Evolutionary conservation across 495 filamentous ascomycete species (phyloP), one percentile per base, ranked within the genome.

Genomic region (Aspergillus taichungensis): DNA sequence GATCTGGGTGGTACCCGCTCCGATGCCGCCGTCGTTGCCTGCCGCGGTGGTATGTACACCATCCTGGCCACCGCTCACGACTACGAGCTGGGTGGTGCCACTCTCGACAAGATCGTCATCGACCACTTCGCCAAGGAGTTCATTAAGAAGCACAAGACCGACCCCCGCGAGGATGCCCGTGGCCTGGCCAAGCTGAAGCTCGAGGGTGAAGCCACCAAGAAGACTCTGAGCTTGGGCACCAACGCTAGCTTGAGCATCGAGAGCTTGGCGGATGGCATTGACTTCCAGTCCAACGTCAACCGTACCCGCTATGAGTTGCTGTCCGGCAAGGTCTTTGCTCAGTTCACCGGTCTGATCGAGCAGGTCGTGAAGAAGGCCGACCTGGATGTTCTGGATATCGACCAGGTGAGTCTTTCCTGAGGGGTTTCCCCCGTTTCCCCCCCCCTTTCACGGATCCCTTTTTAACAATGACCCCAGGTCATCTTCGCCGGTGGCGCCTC

Each of bases 91-190:
- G 79, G 83, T 39, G 92, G 92, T 54, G 66, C 76, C 18, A 79
- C 85, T 37, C 70, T 98, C 30, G 92, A 98, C 68, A 76, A 90
- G 57, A 81, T 94, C 31, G 75, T 98, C 37, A 84, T 95, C 53
- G 90, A 97, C 62, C 82, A 95, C 74, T 96, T 96, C 56, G 84
- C 92, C 46, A 97, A 98, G 76, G 92, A 96, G 64, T 98, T 98
- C 69, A 73, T 91, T 51, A 96, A 97, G 78, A 88, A 94, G 72
- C 71, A 91, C 64, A 88, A 88, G 63, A 77, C 74, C 38, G 92
- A 98, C 61, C 92, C 94, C 18, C 77, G 92, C 47, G 76, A 83
- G 59, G 84, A 88, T 54, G 75, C 78, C 8, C 82, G 83, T 51
- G 82, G 83, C 53, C 68, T 95, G 38, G 91, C 94, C 11, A 98